Conservation (phyloP, 352 stramenopile species). For the Globisporangium cystogenes region DNA sequence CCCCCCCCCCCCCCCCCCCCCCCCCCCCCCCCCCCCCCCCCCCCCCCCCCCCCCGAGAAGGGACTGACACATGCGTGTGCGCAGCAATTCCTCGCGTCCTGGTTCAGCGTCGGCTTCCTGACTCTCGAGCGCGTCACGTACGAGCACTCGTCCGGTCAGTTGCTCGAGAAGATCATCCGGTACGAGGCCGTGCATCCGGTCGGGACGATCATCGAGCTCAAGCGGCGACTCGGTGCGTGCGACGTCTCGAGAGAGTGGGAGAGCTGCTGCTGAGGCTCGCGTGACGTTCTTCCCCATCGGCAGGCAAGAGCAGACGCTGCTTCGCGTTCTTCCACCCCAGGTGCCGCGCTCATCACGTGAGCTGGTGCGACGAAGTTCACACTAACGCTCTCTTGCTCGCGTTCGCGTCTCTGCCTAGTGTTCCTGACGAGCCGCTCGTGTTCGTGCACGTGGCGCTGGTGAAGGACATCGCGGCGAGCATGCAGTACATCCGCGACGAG, state of each 20-base stretch:
- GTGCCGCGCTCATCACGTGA: conserved; percentile 9
- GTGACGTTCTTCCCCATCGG: not conserved
- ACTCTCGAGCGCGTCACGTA: conserved; percentile 92
- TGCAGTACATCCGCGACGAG: conserved; percentile 87
- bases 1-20: no score
- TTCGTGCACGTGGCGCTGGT: conserved; percentile 95
- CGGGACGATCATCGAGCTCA: conserved; percentile 91
- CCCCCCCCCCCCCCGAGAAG: no score
- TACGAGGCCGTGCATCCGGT: conserved; percentile 95
- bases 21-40: no score
- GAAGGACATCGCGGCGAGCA: conserved; percentile 83
- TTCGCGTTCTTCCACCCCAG: conserved; percentile 95
- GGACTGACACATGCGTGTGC: no score
- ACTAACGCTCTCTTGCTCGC: not conserved
- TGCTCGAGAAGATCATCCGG: conserved; percentile 95
- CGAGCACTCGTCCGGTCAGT: conserved; percentile 83
- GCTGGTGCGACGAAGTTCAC: not conserved
- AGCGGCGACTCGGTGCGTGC: conserved; percentile 72
- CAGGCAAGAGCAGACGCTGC: conserved; percentile 75
- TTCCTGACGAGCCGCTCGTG: conserved; percentile 91
- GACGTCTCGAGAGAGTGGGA: no score
- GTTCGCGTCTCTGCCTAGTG: conserved; percentile 14
- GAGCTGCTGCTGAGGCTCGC: not conserved
- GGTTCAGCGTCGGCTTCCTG: conserved; percentile 92
- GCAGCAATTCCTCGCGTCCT: conserved; percentile 84